Evolutionary conservation across 179 eudicot genomes (phyloP).

Genomic region (Camellia oleifera): DNA sequence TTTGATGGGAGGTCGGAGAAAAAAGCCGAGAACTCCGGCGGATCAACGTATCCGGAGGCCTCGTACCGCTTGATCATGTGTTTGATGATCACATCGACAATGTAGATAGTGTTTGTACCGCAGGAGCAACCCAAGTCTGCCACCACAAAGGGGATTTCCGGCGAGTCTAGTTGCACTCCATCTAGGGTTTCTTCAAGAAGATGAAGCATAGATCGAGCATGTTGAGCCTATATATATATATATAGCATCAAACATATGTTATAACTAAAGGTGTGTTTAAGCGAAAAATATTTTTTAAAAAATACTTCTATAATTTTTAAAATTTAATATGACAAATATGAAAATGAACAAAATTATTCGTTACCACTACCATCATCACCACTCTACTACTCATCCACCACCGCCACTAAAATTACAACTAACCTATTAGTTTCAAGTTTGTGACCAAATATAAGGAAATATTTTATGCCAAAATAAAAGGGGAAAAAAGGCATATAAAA

Average conservation of each 20-base stretch:
- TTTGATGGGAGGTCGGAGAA: slow-evolving; percentile 90
- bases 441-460: no score
- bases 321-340: no score
- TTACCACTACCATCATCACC: no score
- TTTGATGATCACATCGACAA: slow-evolving; percentile 64
- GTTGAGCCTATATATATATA: slow-evolving; percentile 55
- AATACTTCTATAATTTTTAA: no score
- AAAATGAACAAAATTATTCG: no score
- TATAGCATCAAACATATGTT: slow-evolving; percentile 8
- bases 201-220: slow-evolving; percentile 90
- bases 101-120: slow-evolving; percentile 74
- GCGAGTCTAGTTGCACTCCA: slow-evolving; percentile 41
- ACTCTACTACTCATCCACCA: no score
- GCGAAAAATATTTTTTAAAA: no score
- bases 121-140: slow-evolving; percentile 88
- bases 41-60: slow-evolving; percentile 40
- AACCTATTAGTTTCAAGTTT: no score
- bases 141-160: slow-evolving; percentile 56
- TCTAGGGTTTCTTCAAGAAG: slow-evolving; percentile 79
- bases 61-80: slow-evolving; percentile 67
- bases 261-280: not conserved
- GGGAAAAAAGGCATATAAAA: not conserved
- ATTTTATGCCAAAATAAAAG: no score
- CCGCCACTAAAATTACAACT: no score
- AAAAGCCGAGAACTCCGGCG: slow-evolving; percentile 88